Evolutionary conservation across 2,329 filamentous ascomycete species (phyloP).

Genomic region (Dothideomycetes sp.): DNA sequence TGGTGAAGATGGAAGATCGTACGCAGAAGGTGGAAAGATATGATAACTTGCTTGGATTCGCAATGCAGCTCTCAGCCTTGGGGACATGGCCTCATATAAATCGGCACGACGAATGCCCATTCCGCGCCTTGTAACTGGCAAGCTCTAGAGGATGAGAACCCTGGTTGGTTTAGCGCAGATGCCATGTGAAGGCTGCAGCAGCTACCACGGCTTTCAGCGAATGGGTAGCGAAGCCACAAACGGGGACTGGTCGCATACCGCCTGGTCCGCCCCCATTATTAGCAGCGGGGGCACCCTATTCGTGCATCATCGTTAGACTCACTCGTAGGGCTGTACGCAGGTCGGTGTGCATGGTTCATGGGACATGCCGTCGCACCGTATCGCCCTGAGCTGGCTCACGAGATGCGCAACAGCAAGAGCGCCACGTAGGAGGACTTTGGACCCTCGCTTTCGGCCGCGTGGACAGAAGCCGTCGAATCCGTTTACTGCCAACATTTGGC

Average conservation of each 20-base stretch:
- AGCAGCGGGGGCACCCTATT: conserved; percentile 2
- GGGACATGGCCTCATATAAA: conserved; percentile 7
- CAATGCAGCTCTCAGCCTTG: conserved; percentile 5
- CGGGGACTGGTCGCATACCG: conserved; percentile 6
- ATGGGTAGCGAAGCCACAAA: conserved; percentile 7
- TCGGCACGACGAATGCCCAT: background rate
- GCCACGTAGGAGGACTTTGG: background rate
- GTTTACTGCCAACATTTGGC: background rate
- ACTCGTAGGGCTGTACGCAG: conserved; percentile 5
- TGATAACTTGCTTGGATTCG: background rate
- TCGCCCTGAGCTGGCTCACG: too few species aligned
- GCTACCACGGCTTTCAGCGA: conserved; percentile 7
- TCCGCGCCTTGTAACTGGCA: conserved; percentile 7
- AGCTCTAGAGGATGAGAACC: conserved; percentile 9
- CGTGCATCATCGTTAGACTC: conserved; percentile 1
- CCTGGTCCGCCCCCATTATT: conserved; percentile 9
- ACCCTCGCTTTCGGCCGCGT: background rate
- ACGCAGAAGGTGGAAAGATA: background rate
- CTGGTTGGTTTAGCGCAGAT: conserved; percentile 6
- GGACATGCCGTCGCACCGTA: background rate
- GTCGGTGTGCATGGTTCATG: conserved; percentile 3
- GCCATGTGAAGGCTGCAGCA: conserved; percentile 9
- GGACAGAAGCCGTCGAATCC: background rate
- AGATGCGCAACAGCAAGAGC: background rate
- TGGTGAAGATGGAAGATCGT: background rate